Conservation (phyloP, 2,329 filamentous ascomycete genomes). For the Cryphonectria nitschkei region DNA sequence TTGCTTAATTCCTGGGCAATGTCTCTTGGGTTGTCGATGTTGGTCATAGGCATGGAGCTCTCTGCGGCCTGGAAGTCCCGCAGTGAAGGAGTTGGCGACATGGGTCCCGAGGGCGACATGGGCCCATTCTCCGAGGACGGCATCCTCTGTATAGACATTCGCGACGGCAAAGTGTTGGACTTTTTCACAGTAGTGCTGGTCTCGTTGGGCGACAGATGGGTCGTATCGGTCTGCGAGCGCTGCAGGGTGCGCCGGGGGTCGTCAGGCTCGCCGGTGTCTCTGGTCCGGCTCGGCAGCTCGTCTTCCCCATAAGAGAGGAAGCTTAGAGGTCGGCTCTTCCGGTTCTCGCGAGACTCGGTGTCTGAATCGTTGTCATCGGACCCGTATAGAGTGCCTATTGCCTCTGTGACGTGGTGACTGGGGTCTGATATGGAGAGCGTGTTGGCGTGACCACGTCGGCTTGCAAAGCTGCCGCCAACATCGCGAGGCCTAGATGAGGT, state of each 20-base stretch:
- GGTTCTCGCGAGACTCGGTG: constrained; percentile 45
- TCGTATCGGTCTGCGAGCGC: constrained; percentile 52
- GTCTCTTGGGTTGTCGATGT: constrained; percentile 86
- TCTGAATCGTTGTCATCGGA: constrained; percentile 68
- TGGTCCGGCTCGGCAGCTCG: constrained; percentile 44
- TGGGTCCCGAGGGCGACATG: constrained; percentile 40
- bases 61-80: constrained; percentile 60
- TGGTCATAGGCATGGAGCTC: constrained; percentile 81
- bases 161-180: constrained; percentile 47
- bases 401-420: constrained; percentile 91
- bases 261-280: constrained; percentile 36
- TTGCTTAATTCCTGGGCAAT: constrained; percentile 93
- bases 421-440: constrained; percentile 79
- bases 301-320: constrained; percentile 68
- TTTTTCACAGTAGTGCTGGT: constrained; percentile 46
- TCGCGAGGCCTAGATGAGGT: constrained; percentile 63
- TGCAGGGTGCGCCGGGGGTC: constrained; percentile 44
- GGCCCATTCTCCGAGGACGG: constrained; percentile 45
- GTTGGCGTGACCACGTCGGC: constrained; percentile 60
- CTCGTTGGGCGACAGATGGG: constrained; percentile 28
- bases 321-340: constrained; percentile 69
- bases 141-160: constrained; percentile 46
- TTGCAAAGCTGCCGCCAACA: constrained; percentile 60
- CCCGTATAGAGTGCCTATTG: constrained; percentile 89
- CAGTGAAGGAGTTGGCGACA: constrained; percentile 57